These are phyloP conservation scores for Cicer arietinum DNA, from an alignment of 306 rosid species.

Conservation along the genomic window DNA sequence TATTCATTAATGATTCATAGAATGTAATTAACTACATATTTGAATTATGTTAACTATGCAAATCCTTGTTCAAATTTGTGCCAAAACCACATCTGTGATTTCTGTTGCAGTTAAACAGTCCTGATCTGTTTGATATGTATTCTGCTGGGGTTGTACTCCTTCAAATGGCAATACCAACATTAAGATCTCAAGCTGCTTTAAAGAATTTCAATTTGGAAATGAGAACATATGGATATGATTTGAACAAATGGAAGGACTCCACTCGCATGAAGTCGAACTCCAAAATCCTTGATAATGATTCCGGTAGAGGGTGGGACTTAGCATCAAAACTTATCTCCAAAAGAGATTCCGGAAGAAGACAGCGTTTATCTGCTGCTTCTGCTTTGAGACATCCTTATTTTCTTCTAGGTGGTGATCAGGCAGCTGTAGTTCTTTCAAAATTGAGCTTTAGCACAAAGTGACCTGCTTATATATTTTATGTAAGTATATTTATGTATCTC, in stretches of 20 bases:
- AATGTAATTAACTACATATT: too few relatives aligned
- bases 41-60: too few relatives aligned
- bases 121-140: slow-evolving; percentile 92
- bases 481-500: too few relatives aligned
- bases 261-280: slow-evolving; percentile 68
- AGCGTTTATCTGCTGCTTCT: slow-evolving; percentile 79
- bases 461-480: slow-evolving; percentile 28
- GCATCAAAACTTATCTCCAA: slow-evolving; percentile 77
- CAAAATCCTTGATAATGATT: slow-evolving; percentile 68
- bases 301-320: slow-evolving; percentile 89
- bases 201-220: slow-evolving; percentile 86
- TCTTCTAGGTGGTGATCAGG: slow-evolving; percentile 88
- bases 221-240: slow-evolving; percentile 65
- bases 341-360: slow-evolving; percentile 68
- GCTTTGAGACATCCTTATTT: slow-evolving; percentile 91
- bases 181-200: slow-evolving; percentile 79
- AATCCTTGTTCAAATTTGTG: too few relatives aligned
- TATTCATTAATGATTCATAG: too few relatives aligned
- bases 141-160: slow-evolving; percentile 92
- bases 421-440: slow-evolving; percentile 87
- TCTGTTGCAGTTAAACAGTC: slow-evolving; percentile 83
- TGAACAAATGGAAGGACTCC: slow-evolving; percentile 75
- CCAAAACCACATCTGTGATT: slow-evolving; percentile 4
- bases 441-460: slow-evolving; percentile 64
- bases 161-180: slow-evolving; percentile 89